Percentiles rank a stretch among this genome's conserved stretches.
Evolutionary conservation across 805 yeast genomes (phyloP).

Genomic region (Monosporozyma unispora): DNA sequence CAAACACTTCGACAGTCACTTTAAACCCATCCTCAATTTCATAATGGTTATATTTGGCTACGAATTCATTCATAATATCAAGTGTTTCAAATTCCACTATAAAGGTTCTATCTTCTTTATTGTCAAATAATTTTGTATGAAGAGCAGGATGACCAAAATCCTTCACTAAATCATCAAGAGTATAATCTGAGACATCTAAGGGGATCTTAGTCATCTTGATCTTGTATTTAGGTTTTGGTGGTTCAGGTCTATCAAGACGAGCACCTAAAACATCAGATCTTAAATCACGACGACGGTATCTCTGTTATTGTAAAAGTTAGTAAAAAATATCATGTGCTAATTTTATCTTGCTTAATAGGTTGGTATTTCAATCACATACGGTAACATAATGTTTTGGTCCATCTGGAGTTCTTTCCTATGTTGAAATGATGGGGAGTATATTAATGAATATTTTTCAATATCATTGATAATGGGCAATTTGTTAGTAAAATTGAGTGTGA

Average conservation of each 20-base stretch:
- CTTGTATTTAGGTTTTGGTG: slow-evolving; percentile 15
- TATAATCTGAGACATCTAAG: slow-evolving; percentile 24
- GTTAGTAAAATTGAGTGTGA: not conserved
- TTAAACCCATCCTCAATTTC: slow-evolving; percentile 16
- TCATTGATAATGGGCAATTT: not conserved
- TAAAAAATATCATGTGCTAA: no score
- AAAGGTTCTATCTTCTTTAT: slow-evolving; percentile 24
- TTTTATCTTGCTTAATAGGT: no score
- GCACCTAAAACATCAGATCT: slow-evolving; percentile 11
- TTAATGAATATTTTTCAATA: not conserved
- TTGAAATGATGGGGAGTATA: not conserved
- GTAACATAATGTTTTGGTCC: slow-evolving; percentile 2
- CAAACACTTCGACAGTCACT: slow-evolving; percentile 19
- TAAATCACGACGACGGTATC: slow-evolving; percentile 29
- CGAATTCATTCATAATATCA: slow-evolving; percentile 15
- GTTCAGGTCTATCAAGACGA: slow-evolving; percentile 16
- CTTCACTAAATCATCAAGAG: slow-evolving; percentile 27
- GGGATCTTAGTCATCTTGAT: slow-evolving; percentile 21
- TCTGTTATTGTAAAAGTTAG: slow-evolving; percentile 10
- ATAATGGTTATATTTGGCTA: slow-evolving; percentile 17
- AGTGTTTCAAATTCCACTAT: slow-evolving; percentile 21
- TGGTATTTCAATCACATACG: not conserved
- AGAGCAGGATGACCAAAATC: slow-evolving; percentile 17
- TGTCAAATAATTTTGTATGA: slow-evolving; percentile 20
- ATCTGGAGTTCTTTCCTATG: not conserved